phyloP scores from a whole-genome alignment of 1,284 basidiomycete species.

The Ganoderma meredithae region DNA sequence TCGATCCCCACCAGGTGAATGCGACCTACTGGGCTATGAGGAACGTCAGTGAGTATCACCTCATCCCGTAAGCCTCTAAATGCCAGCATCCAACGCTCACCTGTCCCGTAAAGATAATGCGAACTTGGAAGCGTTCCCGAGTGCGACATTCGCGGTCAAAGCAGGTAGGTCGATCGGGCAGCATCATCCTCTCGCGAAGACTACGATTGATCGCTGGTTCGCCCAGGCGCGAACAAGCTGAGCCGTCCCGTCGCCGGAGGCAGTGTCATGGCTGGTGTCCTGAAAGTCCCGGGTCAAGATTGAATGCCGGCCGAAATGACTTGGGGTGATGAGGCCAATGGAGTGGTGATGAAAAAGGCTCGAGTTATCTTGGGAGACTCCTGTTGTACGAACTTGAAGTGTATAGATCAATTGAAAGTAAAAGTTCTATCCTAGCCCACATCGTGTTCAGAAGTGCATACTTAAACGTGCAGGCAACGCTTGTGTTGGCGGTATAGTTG shows the following conservation, averaged over 20 bases:
- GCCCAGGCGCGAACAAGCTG: conserved; percentile 57
- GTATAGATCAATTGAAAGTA: too few relatives aligned
- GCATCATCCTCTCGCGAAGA: not conserved
- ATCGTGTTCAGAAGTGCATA: too few relatives aligned
- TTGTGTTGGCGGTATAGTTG: too few relatives aligned
- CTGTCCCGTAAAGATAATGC: conserved; percentile 43
- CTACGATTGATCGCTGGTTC: not conserved
- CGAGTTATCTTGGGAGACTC: not conserved
- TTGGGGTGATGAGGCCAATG: not conserved
- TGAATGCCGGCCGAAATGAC: not conserved
- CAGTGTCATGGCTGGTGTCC: conserved; percentile 49
- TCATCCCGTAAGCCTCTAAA: too few relatives aligned
- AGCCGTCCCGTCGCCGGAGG: conserved; percentile 64
- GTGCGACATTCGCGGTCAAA: conserved; percentile 54
- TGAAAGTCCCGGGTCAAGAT: conserved; percentile 35
- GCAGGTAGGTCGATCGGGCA: conserved; percentile 4
- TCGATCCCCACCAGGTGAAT: conserved; percentile 53
- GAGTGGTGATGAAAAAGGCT: not conserved
- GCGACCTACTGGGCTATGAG: conserved; percentile 69
- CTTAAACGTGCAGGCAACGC: too few relatives aligned
- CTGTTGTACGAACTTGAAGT: not conserved
- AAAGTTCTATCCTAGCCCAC: too few relatives aligned
- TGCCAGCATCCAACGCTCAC: not conserved
- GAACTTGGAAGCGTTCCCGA: conserved; percentile 58
- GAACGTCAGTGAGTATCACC: conserved; percentile 52